Evolutionary conservation across 2,329 filamentous ascomycete genomes (phyloP), one percentile per base, ranked within the genome.

Genomic region (Ophiostoma ulmi): DNA sequence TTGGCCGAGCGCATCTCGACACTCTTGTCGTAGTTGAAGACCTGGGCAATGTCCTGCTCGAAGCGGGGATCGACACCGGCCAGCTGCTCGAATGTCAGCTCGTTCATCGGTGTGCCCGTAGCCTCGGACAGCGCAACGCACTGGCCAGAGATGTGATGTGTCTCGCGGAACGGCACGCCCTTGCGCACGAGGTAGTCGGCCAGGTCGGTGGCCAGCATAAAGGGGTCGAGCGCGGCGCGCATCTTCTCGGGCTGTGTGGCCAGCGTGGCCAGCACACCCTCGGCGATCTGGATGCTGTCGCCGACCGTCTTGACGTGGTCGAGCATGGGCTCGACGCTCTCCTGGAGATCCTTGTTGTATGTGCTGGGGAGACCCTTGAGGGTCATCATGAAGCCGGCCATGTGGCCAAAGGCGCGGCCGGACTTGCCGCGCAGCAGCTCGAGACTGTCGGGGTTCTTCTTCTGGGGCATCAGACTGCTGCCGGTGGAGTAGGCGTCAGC

Each of bases 321-420:
- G 67, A 97, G 86, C 81, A 97, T 88, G n/a, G 91, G 90, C 83
- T 96, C 91, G 73, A 92, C 89, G 72, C 88, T 90, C 81, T 97
- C 93, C 80, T 97, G 92, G n/a, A 96, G 81, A 79, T 97, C 92
- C 81, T 96, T 97, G 83, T 96, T 94, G 83, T 96, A 96, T 3
- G 91, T 93, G 63, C 87, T 91, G 1, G 92, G 91, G 38, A 95
- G 86, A 70, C 90, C 90, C 78, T 86, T 86, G 70, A 82, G 84
- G 52, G 88, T 91, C 81, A 89, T 89, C 86, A 92, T 92, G 74
- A 95, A 81, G 52, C 91, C 92, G 5, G 90, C 87, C 88, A 94
- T 91, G 74, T 93, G 90, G 36, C 92, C 93, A 77, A 96, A 94
- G 3, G 88, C 86, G 72, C 91, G 84, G 3, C 91, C 91, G 39